These are phyloP conservation scores for Colletotrichum costaricense DNA, from an alignment of 2,329 filamentous ascomycete species.

Conservation along the genomic window DNA sequence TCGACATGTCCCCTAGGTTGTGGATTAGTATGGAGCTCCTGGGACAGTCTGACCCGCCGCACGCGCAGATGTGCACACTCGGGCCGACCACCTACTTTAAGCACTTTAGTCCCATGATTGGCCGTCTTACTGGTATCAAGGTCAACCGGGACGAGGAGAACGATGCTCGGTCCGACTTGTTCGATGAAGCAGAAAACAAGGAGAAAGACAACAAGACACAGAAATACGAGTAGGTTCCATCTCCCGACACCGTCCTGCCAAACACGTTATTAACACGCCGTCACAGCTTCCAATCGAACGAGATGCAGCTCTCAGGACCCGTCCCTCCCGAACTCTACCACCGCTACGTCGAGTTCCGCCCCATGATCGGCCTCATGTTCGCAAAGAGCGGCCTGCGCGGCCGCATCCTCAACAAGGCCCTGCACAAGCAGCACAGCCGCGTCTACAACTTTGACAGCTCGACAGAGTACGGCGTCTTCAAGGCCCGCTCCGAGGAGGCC, in stretches of 20 bases:
- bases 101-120: constrained; percentile 91
- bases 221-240: constrained; percentile 72
- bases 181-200: constrained; percentile 37
- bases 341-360: constrained; percentile 91
- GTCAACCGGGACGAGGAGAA: constrained; percentile 69
- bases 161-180: constrained; percentile 47
- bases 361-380: constrained; percentile 92
- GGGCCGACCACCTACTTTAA: constrained; percentile 82
- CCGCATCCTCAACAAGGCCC: constrained; percentile 81
- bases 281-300: constrained; percentile 87
- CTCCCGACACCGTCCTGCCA: too few relatives aligned
- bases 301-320: constrained; percentile 88
- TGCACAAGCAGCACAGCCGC: constrained; percentile 89
- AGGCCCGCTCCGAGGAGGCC: constrained; percentile 75
- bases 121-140: constrained; percentile 80
- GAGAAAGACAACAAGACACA: constrained; percentile 67
- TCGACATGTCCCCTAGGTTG: constrained; percentile 77
- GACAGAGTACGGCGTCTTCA: constrained; percentile 78
- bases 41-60: constrained; percentile 77
- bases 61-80: constrained; percentile 80
- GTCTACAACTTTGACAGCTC: constrained; percentile 88
- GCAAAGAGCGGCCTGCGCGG: constrained; percentile 81
- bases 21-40: constrained; percentile 82
- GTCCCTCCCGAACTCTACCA: constrained; percentile 86
- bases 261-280: too few relatives aligned